These are phyloP conservation scores for Cerrena zonata DNA, from an alignment of 1,284 basidiomycete species.

Conservation along the genomic window DNA sequence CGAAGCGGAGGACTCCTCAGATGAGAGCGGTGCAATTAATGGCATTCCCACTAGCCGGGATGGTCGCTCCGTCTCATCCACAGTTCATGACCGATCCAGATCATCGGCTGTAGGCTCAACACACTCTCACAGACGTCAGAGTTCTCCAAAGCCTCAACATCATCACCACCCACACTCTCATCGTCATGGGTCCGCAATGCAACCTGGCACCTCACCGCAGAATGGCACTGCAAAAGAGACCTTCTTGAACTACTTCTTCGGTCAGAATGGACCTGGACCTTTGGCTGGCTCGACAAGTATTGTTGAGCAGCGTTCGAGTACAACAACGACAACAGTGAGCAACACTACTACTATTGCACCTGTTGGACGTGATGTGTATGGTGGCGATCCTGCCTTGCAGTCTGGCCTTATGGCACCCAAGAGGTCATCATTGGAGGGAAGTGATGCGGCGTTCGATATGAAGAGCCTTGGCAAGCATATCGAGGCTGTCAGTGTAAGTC, in stretches of 20 bases:
- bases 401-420: slow-evolving; percentile 63
- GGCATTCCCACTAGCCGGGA: slow-evolving; percentile 50
- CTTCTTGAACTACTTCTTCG: slow-evolving; percentile 95
- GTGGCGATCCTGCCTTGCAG: slow-evolving; percentile 42
- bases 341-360: slow-evolving; percentile 10
- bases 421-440: slow-evolving; percentile 65
- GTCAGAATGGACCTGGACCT: slow-evolving; percentile 70
- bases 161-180: slow-evolving; percentile 24
- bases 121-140: slow-evolving; percentile 32
- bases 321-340: not conserved
- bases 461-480: slow-evolving; percentile 96
- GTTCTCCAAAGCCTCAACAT: slow-evolving; percentile 31
- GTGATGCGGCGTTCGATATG: slow-evolving; percentile 92
- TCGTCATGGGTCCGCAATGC: slow-evolving; percentile 23
- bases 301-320: slow-evolving; percentile 5
- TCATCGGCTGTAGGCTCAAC: slow-evolving; percentile 15
- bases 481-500: slow-evolving; percentile 66
- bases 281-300: slow-evolving; percentile 39
- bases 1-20: slow-evolving; percentile 55
- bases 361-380: slow-evolving; percentile 55
- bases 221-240: slow-evolving; percentile 67
- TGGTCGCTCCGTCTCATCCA: slow-evolving; percentile 74
- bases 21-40: slow-evolving; percentile 46
- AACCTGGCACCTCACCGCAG: slow-evolving; percentile 23
- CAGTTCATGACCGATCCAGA: slow-evolving; percentile 67